Evolutionary conservation across 2,329 filamentous ascomycete species (phyloP).

Genomic region (Hymenoscyphus infarciens): DNA sequence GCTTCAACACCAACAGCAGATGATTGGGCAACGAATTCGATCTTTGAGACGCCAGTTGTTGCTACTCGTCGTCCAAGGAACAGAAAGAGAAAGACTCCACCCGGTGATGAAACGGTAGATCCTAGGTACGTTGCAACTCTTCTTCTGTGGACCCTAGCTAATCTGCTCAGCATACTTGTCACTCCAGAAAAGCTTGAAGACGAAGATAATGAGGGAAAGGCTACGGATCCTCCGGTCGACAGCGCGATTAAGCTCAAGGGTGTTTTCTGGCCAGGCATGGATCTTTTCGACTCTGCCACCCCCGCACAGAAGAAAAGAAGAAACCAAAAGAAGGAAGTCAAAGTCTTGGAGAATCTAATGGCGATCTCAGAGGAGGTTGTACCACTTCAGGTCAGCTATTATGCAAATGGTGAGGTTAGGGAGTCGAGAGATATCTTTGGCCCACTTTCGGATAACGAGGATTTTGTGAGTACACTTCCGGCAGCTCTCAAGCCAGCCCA

Average conservation of each 20-base stretch:
- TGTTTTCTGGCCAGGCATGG: constrained; percentile 73
- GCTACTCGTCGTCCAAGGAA: constrained; percentile 16
- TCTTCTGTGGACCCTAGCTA: constrained; percentile 10
- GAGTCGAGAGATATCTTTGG: constrained; percentile 58
- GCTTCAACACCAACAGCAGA: constrained; percentile 12
- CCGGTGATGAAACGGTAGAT: constrained; percentile 14
- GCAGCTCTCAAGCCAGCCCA: no score
- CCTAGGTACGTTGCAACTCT: constrained; percentile 22
- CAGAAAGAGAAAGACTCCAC: background rate
- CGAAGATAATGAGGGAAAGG: constrained; percentile 24
- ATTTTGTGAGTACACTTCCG: constrained; percentile 12
- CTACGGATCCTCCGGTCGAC: constrained; percentile 21
- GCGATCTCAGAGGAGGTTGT: constrained; percentile 60
- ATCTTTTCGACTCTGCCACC: constrained; percentile 75
- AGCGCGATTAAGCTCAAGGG: constrained; percentile 56
- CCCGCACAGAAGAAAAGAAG: constrained; percentile 68
- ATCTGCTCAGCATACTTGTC: constrained; percentile 20
- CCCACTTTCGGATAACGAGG: constrained; percentile 48
- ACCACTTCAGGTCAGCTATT: constrained; percentile 63
- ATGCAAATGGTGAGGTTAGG: constrained; percentile 47
- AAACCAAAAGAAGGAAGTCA: constrained; percentile 75
- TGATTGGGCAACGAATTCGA: constrained; percentile 21
- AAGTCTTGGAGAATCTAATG: constrained; percentile 65
- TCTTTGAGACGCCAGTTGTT: constrained; percentile 32
- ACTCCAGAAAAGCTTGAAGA: constrained; percentile 26